Conservation (phyloP, 352 stramenopile genomes). For the Phytophthora ohioensis region DNA sequence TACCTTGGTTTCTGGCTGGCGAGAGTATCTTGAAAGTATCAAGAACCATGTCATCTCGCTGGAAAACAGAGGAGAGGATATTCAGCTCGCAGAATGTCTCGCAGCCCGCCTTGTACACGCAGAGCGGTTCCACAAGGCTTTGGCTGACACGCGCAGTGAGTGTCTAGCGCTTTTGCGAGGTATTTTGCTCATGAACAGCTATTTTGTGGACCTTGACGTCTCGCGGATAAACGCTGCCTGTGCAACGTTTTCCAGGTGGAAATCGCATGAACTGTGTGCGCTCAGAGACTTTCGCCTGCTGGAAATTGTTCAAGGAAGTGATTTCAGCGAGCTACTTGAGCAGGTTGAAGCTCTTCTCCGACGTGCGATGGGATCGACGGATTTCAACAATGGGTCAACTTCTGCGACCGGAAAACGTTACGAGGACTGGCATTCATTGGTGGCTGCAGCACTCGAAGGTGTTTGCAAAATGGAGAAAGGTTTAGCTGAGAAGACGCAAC, state of each 20-base stretch:
- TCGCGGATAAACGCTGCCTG: conserved; percentile 53
- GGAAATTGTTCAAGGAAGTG: conserved; percentile 46
- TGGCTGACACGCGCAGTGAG: conserved; percentile 51
- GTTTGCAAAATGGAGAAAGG: conserved; percentile 44
- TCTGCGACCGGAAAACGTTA: conserved; percentile 51
- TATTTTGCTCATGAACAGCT: conserved; percentile 65
- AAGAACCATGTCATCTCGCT: conserved; percentile 48
- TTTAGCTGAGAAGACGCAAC: conserved; percentile 45
- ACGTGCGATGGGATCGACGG: conserved; percentile 52
- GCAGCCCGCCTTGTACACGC: conserved; percentile 39
- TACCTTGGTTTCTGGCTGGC: conserved; percentile 43
- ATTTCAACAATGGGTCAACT: conserved; percentile 53
- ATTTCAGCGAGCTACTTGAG: conserved; percentile 48
- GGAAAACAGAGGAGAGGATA: conserved; percentile 39
- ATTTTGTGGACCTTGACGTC: conserved; percentile 70
- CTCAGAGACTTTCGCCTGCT: conserved; percentile 51
- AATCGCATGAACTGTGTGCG: conserved; percentile 43
- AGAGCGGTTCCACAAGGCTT: conserved; percentile 51
- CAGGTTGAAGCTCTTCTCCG: conserved; percentile 45
- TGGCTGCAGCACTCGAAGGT: conserved; percentile 37
- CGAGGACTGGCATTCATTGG: conserved; percentile 57
- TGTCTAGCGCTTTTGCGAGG: conserved; percentile 51
- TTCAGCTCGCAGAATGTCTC: conserved; percentile 41
- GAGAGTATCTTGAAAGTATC: conserved; percentile 37
- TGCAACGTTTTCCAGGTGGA: conserved; percentile 42